Conservation (phyloP, 371 early-diverging fungal species). For the Mucor saturninus region DNA sequence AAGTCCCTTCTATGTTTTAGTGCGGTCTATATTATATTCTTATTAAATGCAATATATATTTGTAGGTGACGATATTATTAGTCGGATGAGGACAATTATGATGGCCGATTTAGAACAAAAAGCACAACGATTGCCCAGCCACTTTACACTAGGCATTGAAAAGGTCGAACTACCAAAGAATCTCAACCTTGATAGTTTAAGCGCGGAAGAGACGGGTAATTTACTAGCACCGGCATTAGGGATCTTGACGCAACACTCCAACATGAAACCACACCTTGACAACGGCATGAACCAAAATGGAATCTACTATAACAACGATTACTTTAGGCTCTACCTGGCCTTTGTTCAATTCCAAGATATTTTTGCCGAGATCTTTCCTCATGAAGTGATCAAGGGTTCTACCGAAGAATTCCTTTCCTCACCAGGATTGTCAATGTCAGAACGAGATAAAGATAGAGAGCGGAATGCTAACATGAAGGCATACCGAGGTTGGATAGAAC, state of each 20-base stretch:
- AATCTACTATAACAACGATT: slow-evolving; percentile 55
- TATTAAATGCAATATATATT: not conserved
- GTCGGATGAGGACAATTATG: slow-evolving; percentile 44
- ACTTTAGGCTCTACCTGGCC: slow-evolving; percentile 49
- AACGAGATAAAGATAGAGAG: slow-evolving; percentile 39
- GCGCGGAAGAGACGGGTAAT: slow-evolving; percentile 36
- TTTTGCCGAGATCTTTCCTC: slow-evolving; percentile 43
- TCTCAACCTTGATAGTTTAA: slow-evolving; percentile 14
- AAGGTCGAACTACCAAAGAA: slow-evolving; percentile 21
- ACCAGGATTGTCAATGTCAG: not conserved
- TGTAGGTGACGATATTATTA: slow-evolving; percentile 53
- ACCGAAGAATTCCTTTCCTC: slow-evolving; percentile 5
- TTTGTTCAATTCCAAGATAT: slow-evolving; percentile 50
- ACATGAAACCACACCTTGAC: slow-evolving; percentile 54
- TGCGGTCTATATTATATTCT: not conserved
- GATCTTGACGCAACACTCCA: slow-evolving; percentile 41
- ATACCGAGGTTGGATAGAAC: slow-evolving; percentile 54
- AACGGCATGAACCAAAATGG: slow-evolving; percentile 60
- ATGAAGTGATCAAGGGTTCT: slow-evolving; percentile 32
- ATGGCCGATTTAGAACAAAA: slow-evolving; percentile 49
- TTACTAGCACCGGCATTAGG: slow-evolving; percentile 37
- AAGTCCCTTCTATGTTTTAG: slow-evolving; percentile 11
- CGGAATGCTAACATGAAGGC: slow-evolving; percentile 49
- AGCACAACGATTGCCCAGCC: slow-evolving; percentile 30
- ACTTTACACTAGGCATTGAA: slow-evolving; percentile 43